Percentiles rank a stretch among this genome's conserved stretches.
Evolutionary conservation across 441 rosid species (phyloP).

Genomic region (Erysimum pusillum): DNA sequence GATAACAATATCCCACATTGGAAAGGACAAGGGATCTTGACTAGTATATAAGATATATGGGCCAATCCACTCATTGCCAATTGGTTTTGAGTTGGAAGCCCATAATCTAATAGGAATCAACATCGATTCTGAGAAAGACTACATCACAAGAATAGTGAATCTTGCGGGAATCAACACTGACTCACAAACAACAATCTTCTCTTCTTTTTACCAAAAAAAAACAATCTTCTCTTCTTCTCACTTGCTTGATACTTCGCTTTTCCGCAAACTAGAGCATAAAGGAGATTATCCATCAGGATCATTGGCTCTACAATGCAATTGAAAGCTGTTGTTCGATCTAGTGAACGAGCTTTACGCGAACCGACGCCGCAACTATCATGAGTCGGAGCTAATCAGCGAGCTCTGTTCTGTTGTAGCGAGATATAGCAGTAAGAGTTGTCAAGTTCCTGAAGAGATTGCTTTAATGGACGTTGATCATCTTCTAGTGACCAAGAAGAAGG

Average conservation of each 20-base stretch:
- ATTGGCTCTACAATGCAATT: constrained; percentile 56
- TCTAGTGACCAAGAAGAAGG: constrained; percentile 35
- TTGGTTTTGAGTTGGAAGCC: too few relatives aligned
- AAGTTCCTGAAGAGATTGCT: constrained; percentile 66
- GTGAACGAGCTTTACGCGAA: constrained; percentile 53
- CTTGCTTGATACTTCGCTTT: constrained; percentile 59
- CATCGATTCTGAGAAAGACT: background rate
- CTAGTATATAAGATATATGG: too few relatives aligned
- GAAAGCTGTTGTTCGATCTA: constrained; percentile 65
- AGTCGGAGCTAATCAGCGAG: constrained; percentile 50
- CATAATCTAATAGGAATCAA: too few relatives aligned
- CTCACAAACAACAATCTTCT: too few relatives aligned
- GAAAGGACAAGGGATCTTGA: too few relatives aligned
- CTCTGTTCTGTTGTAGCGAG: constrained; percentile 53
- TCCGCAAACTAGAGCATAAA: constrained; percentile 56
- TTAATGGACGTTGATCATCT: constrained; percentile 54
- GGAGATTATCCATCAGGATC: constrained; percentile 9
- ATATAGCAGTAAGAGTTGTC: constrained; percentile 59
- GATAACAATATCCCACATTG: too few relatives aligned
- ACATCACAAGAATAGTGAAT: constrained; percentile 17
- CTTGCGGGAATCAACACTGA: constrained; percentile 12
- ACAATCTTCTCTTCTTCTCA: constrained; percentile 25
- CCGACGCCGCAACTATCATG: constrained; percentile 17
- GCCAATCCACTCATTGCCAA: too few relatives aligned
- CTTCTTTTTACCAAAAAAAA: too few relatives aligned